Evolutionary conservation across 2,329 filamentous ascomycete genomes (phyloP).

Genomic region (Colletotrichum tamarilloi): DNA sequence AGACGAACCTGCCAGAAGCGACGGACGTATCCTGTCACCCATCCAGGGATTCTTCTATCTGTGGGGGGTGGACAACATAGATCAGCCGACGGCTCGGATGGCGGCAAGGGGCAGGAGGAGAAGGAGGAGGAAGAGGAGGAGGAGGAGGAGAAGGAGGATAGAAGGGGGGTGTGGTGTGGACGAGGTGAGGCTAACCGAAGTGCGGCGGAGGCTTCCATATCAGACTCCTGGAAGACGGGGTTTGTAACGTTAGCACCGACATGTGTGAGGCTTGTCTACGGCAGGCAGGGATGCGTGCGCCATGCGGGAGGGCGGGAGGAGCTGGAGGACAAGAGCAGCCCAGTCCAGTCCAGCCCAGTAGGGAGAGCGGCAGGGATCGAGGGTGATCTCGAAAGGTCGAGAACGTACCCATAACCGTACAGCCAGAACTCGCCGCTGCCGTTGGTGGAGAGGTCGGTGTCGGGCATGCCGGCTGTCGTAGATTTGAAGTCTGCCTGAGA

Average conservation of each 20-base stretch:
- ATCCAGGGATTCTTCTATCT: conserved; percentile 90
- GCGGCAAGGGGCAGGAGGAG: conserved; percentile 9
- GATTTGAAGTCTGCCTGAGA: neutral
- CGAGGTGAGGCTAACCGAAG: conserved; percentile 72
- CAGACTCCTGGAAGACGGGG: conserved; percentile 70
- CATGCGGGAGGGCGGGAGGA: conserved; percentile 19
- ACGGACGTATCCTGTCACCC: conserved; percentile 92
- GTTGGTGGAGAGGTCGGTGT: conserved; percentile 44
- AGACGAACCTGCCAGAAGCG: conserved; percentile 94
- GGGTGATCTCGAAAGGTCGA: conserved; percentile 1
- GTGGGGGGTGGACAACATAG: conserved; percentile 21
- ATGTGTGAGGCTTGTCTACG: conserved; percentile 8
- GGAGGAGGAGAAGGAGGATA: conserved; percentile 9
- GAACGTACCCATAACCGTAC: conserved; percentile 90
- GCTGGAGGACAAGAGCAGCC: neutral
- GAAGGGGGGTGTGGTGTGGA: conserved; percentile 5
- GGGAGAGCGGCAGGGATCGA: conserved; percentile 13
- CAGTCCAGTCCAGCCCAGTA: neutral
- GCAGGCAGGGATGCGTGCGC: conserved; percentile 30
- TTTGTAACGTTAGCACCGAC: conserved; percentile 15
- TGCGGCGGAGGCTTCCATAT: conserved; percentile 99
- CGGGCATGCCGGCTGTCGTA: conserved; percentile 48
- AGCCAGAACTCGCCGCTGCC: conserved; percentile 83
- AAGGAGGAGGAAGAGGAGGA: conserved; percentile 8
- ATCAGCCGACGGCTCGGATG: conserved; percentile 33